Conservation (phyloP, 1,284 basidiomycete genomes). For the Bjerkandera adusta region DNA sequence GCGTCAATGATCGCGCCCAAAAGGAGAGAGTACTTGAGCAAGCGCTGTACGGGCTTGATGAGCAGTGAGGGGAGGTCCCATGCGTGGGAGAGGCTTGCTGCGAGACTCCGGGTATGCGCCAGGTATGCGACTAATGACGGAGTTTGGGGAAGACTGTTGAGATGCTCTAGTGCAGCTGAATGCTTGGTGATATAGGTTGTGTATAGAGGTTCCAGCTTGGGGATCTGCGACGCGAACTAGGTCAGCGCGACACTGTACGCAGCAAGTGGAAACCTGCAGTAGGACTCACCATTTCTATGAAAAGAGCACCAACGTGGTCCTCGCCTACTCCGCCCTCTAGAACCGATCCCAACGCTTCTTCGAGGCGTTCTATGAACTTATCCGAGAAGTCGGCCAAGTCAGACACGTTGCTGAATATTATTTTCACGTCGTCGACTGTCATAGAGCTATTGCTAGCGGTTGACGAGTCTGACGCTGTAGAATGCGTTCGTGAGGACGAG, state of each 20-base stretch:
- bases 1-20: conserved; percentile 77
- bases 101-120: conserved; percentile 62
- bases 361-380: conserved; percentile 54
- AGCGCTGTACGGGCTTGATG: conserved; percentile 88
- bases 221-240: conserved; percentile 48
- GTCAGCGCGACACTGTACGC: neutral
- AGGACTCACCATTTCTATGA: conserved; percentile 65
- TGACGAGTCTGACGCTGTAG: conserved; percentile 54
- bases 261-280: conserved; percentile 3
- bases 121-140: conserved; percentile 65
- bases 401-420: conserved; percentile 80
- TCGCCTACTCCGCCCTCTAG: conserved; percentile 54
- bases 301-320: conserved; percentile 78
- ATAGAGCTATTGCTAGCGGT: conserved; percentile 56
- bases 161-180: conserved; percentile 70
- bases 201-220: conserved; percentile 77
- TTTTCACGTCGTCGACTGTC: conserved; percentile 66
- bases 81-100: conserved; percentile 78
- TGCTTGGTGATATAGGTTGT: conserved; percentile 88
- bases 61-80: conserved; percentile 94
- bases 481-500: conserved; percentile 48
- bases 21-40: conserved; percentile 90
- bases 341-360: conserved; percentile 53
- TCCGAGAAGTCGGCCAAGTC: conserved; percentile 75
- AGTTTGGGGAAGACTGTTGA: conserved; percentile 55